Evolutionary conservation across 225 moss, liverwort and hornwort species (phyloP), one percentile per base, ranked within the genome.

Genomic region (Physcomitrium patens): DNA sequence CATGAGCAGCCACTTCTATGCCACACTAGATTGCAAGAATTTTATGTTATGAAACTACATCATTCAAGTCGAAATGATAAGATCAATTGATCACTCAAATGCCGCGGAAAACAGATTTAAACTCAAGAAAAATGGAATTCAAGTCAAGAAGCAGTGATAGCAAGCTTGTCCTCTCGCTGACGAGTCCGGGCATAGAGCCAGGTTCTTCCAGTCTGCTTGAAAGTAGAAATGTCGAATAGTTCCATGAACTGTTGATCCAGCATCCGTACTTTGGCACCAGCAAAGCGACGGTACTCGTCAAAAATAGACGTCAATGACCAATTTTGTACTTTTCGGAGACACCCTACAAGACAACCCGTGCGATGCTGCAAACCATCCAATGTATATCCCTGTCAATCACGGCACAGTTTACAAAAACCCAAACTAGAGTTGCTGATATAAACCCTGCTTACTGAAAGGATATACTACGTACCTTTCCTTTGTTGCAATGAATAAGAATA

Each of bases 241-340:
- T 94, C 94, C 94, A 97, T 97, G 67, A 97, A 97, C 74, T 94
- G 94, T 53, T 94, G 96, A 82, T 97, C 96, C 50, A 97, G 83
- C 94, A 97, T 97, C 59, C 96, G 91, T 19, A 94, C 96, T 78
- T 97, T 97, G 3, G 94, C 91, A 54, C 96, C 94, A 67, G 96
- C 96, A 83, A 97, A 97, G 76, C 96, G 89, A 65, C 96, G 91
- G 51, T 97, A 97, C 89, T 97, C 94, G 67, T 94, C 96, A 73
- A 97, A 94, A 22, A 97, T 97, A 19, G 94, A 97, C 37, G 96
- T 94, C 69, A 97, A 62, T 6, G 94, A 97, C 96, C 96, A 97
- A 76, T 94, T 97, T 79, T 97, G 96, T 50, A 97, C 92, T 84
- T 97, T 97, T 74, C 92, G 86, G 67, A 97, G 89, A 72, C 96